phyloP scores from a whole-genome alignment of 2,329 filamentous ascomycete genomes.

The Alternaria sp. region DNA sequence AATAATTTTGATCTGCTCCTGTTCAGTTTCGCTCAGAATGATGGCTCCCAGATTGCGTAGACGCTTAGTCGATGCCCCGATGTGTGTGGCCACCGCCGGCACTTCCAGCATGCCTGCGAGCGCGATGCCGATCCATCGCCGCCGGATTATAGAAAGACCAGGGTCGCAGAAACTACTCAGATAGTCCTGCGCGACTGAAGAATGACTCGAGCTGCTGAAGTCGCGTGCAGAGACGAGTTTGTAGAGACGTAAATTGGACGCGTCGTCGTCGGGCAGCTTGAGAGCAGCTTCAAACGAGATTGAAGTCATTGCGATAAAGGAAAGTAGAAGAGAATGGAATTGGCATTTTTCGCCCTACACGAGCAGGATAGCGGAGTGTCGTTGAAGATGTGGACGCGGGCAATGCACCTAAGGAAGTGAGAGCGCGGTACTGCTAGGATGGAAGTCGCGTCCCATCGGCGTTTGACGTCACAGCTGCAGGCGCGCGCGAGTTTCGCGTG shows the following conservation, averaged over 20 bases:
- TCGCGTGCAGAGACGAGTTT: slow-evolving; percentile 20
- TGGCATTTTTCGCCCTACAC: background rate
- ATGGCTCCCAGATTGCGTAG: slow-evolving; percentile 31
- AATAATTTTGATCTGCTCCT: slow-evolving; percentile 41
- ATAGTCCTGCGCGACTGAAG: slow-evolving; percentile 28
- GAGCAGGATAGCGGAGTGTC: background rate
- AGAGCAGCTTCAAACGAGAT: slow-evolving; percentile 29
- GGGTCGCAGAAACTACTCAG: slow-evolving; percentile 36
- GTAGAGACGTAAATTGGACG: slow-evolving; percentile 23
- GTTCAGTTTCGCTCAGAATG: slow-evolving; percentile 27
- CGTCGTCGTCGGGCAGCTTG: slow-evolving; percentile 24
- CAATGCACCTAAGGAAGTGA: background rate
- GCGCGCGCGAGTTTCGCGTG: slow-evolving; percentile 2
- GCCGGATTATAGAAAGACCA: slow-evolving; percentile 16
- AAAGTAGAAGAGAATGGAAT: background rate
- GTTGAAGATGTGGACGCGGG: background rate
- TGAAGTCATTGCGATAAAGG: slow-evolving; percentile 18
- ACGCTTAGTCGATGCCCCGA: slow-evolving; percentile 14
- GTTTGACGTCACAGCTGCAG: slow-evolving; percentile 1
- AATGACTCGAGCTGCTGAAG: slow-evolving; percentile 13
- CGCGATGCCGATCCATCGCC: slow-evolving; percentile 43
- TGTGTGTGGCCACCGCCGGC: slow-evolving; percentile 18
- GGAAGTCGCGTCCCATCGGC: background rate
- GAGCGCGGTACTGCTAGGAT: background rate
- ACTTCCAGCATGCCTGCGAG: slow-evolving; percentile 34